A percentile compares a stretch with the other conserved stretches of the same genome.
These are phyloP conservation scores for Fusarium siculi DNA, from an alignment of 2,329 filamentous ascomycete species.

Conservation along the genomic window DNA sequence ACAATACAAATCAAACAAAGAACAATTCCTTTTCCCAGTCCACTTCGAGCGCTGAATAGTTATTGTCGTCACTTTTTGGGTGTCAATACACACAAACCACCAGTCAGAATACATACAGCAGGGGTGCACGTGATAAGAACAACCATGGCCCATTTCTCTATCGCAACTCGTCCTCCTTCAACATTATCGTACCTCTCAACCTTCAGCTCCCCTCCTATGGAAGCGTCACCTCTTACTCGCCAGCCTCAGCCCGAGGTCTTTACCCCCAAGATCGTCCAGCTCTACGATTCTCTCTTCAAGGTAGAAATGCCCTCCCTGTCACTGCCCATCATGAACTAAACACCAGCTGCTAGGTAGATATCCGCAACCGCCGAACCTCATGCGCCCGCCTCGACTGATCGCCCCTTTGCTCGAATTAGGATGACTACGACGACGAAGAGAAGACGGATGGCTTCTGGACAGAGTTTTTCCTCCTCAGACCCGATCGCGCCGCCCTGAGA, in stretches of 20 bases:
- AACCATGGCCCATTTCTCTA: constrained; percentile 26
- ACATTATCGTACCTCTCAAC: constrained; percentile 20
- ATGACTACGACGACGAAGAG: constrained; percentile 74
- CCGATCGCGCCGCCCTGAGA: constrained; percentile 76
- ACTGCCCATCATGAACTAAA: constrained; percentile 29
- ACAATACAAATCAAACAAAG: background rate
- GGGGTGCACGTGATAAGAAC: constrained; percentile 24
- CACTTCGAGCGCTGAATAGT: background rate
- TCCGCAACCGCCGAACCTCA: constrained; percentile 15
- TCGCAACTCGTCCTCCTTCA: constrained; percentile 30
- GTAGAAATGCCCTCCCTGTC: constrained; percentile 50
- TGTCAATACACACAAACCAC: constrained; percentile 10
- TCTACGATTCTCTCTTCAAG: constrained; percentile 89
- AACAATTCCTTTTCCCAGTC: background rate
- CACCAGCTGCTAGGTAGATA: constrained; percentile 42
- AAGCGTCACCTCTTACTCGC: constrained; percentile 91
- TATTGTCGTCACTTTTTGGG: constrained; percentile 5
- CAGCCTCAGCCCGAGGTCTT: constrained; percentile 91
- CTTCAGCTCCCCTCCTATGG: constrained; percentile 64
- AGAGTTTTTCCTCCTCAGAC: constrained; percentile 91
- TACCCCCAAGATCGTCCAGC: constrained; percentile 90
- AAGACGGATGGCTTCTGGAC: constrained; percentile 93
- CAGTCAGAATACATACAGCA: background rate
- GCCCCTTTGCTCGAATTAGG: constrained; percentile 53
- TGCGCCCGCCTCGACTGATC: constrained; percentile 46